Base-by-base conservation (phyloP, 2,329 filamentous ascomycete genomes). In the Trichoderma aggressivum region DNA sequence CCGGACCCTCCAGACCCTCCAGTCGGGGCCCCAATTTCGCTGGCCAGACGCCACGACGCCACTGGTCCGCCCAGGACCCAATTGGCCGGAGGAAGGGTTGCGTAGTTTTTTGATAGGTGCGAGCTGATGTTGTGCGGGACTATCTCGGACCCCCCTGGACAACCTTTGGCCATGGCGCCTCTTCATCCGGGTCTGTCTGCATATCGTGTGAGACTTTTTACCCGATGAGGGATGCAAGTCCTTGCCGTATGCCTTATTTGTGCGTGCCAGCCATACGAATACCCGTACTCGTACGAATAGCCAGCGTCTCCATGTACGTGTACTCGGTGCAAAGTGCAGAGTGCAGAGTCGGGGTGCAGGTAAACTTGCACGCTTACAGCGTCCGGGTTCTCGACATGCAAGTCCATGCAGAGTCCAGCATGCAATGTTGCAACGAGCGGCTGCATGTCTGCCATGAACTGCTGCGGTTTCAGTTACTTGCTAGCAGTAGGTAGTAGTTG, bases 11-110 rank as follows among this genome's bases (percentile, higher is more conserved):
- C 26, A 34, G 47, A 61, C 70, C 56, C 58, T 60, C 53, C 34
- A 58, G 47, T 63, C 63, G 21, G 36, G 63, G 32, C n/a, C 53
- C 63, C 63, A 71, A 71, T 71, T 71, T 71, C 62, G 26, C 65
- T 70, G 50, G 66, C 50, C 18, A 70, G 55, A 72, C 70, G 70
- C 70, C 70, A 72, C 70, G n/a, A 59, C 70, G 70, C 70, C 70
- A 70, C 70, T 59, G 50, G 65, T 34, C 47, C 58, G 28, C 58
- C 39, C 21, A 64, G 12, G 32, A 53, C 70, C 66, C 66, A 70
- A 72, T 72, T 70, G 67, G 65, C 70, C 58, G 59, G 70, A 59
- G 59, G 50, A 70, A 70, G 66, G 59, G 50, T 24, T 64, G 58
- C 58, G 65, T 62, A 70, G 34, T 53, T 64, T 69, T 70, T 64